A percentile compares a stretch with the other conserved stretches of the same genome.
These are phyloP conservation scores for Trichophyton verrucosum DNA, from an alignment of 2,329 filamentous ascomycete species.

Conservation along the genomic window DNA sequence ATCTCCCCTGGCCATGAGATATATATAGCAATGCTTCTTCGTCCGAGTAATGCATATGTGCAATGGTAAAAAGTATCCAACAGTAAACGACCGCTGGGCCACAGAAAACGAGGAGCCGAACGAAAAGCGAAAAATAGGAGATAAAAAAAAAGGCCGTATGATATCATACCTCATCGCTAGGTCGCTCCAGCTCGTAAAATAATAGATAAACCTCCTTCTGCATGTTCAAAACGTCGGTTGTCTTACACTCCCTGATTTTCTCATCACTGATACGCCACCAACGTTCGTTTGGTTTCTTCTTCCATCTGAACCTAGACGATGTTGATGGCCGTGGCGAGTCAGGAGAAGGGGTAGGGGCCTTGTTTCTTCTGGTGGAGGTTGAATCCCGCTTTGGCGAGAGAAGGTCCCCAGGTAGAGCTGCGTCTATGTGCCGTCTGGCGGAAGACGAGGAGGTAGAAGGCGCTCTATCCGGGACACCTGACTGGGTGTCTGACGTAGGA, in stretches of 20 bases:
- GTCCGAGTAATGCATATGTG: neutral
- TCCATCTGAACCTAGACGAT: conserved; percentile 27
- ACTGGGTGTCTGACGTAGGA: neutral
- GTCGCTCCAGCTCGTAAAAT: conserved; percentile 77
- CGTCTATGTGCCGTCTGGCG: neutral
- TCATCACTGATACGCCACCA: conserved; percentile 99
- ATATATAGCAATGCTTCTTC: neutral
- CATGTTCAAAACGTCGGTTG: conserved; percentile 79
- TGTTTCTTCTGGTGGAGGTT: neutral
- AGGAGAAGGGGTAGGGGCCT: neutral
- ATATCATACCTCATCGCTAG: conserved; percentile 13
- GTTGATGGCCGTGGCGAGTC: conserved; percentile 4
- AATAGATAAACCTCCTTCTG: conserved; percentile 91
- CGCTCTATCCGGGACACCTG: neutral
- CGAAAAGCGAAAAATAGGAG: too few species aligned
- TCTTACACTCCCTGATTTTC: conserved; percentile 89
- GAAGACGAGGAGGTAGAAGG: conserved; percentile 1
- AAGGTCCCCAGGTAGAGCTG: conserved; percentile 20
- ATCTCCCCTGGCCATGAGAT: neutral
- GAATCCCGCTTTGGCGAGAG: conserved; percentile 25
- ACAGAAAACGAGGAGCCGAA: neutral
- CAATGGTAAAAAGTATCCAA: neutral
- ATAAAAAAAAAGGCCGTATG: neutral
- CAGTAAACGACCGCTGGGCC: neutral
- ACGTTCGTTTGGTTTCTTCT: conserved; percentile 53